Conservation (phyloP, 352 stramenopile species). For the Phytophthora pini region DNA sequence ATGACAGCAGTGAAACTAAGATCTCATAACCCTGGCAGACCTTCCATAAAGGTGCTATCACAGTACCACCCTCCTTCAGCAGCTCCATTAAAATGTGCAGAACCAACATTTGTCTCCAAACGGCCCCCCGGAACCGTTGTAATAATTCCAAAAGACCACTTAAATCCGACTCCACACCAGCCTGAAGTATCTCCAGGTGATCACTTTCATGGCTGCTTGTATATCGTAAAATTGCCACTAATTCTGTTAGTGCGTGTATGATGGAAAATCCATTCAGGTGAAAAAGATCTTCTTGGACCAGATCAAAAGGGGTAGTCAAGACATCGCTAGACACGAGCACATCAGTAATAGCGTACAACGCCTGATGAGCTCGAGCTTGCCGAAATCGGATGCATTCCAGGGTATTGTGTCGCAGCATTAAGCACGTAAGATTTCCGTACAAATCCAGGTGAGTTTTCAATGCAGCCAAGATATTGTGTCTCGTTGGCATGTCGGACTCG, state of each 20-base stretch:
- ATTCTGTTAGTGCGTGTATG: slow-evolving; percentile 51
- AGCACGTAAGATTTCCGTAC: slow-evolving; percentile 47
- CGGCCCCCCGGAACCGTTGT: slow-evolving; percentile 42
- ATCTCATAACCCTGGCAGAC: slow-evolving; percentile 67
- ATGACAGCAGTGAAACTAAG: slow-evolving; percentile 65
- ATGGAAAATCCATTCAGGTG: slow-evolving; percentile 32
- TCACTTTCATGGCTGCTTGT: slow-evolving; percentile 2
- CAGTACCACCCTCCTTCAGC: slow-evolving; percentile 39
- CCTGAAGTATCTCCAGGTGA: slow-evolving; percentile 35
- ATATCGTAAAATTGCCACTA: slow-evolving; percentile 26
- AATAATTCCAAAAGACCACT: slow-evolving; percentile 59
- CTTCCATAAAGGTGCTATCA: slow-evolving; percentile 55
- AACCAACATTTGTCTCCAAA: slow-evolving; percentile 47
- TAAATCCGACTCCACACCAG: slow-evolving; percentile 68
- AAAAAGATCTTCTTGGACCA: slow-evolving; percentile 13
- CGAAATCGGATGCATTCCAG: slow-evolving; percentile 59
- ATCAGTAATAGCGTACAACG: slow-evolving; percentile 63
- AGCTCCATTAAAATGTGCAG: slow-evolving; percentile 56
- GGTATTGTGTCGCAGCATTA: slow-evolving; percentile 64
- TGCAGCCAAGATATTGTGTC: slow-evolving; percentile 24
- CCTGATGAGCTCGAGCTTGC: slow-evolving; percentile 58
- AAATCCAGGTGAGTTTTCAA: slow-evolving; percentile 48
- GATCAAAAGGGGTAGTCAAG: slow-evolving; percentile 27
- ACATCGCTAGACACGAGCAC: slow-evolving; percentile 39
- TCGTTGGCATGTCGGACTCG: slow-evolving; percentile 5